These are phyloP conservation scores for Sisymbrium altissimum DNA, from an alignment of 345 rosid species.

Conservation along the genomic window DNA sequence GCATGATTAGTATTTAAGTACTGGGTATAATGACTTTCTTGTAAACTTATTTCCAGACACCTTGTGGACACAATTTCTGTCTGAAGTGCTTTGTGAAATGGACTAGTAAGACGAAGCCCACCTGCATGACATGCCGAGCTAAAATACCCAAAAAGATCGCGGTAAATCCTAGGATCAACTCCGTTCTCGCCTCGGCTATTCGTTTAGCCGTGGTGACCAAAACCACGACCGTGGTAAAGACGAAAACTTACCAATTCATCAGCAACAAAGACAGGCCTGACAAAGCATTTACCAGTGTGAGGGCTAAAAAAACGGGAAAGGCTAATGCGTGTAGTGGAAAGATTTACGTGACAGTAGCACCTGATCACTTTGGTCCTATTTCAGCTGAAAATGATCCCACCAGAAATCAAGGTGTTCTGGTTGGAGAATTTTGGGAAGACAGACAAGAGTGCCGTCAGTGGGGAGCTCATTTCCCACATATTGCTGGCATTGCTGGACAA, in stretches of 20 bases:
- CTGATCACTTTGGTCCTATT: slow-evolving; percentile 85
- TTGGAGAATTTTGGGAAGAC: slow-evolving; percentile 73
- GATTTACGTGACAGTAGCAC: slow-evolving; percentile 58
- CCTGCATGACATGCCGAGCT: slow-evolving; percentile 56
- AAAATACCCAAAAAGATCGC: slow-evolving; percentile 44
- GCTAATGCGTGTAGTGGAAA: slow-evolving; percentile 86
- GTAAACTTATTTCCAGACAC: slow-evolving; percentile 43
- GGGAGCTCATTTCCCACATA: slow-evolving; percentile 80
- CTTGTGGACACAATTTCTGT: slow-evolving; percentile 85
- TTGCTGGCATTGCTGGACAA: slow-evolving; percentile 82
- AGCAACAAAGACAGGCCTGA: slow-evolving; percentile 61
- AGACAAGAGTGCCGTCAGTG: slow-evolving; percentile 66
- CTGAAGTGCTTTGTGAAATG: slow-evolving; percentile 66
- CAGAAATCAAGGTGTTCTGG: slow-evolving; percentile 62
- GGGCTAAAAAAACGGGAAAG: slow-evolving; percentile 61
- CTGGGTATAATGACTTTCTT: not conserved
- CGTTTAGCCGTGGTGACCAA: slow-evolving; percentile 52
- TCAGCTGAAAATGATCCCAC: slow-evolving; percentile 61
- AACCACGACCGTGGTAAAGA: not conserved
- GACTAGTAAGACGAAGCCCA: slow-evolving; percentile 46
- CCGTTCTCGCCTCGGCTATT: slow-evolving; percentile 50
- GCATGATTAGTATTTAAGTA: not conserved
- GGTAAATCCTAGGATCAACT: slow-evolving; percentile 58
- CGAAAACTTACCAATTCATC: slow-evolving; percentile 38
- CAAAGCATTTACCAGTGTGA: slow-evolving; percentile 59